Evolutionary conservation across 1,139 yeast genomes (phyloP), one percentile per base, ranked within the genome.

Genomic region (Candida albicans): DNA sequence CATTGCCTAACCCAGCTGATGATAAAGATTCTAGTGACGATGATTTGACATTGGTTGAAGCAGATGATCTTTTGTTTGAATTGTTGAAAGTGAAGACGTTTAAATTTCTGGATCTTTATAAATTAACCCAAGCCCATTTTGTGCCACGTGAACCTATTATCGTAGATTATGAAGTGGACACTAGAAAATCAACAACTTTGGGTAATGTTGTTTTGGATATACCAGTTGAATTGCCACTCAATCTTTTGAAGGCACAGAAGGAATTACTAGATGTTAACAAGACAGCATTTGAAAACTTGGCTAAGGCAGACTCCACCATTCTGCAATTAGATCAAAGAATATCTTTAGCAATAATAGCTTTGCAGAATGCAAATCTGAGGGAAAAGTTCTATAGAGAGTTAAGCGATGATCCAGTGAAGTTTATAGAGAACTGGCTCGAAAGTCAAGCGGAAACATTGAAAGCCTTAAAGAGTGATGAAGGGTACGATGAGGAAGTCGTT

Each of bases 401-500:
- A 52, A 76, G 88, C 36, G 75, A 82, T 39, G 82, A 90, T 56
- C 98, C 99, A 0, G 84, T 82, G 3, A 77, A 76, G 29, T 89
- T 90, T 55, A 67, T 93, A 52, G 74, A 84, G 46, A 75, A 80
- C 40, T 89, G 95, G 85, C 68, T 83, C 41, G 83, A 80, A 41
- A 79, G 87, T 18, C 95, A 89, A 59, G 75, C 88, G 32, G 82
- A 86, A 50, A 85, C 91, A 40, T 73, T 88, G 56, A 83, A 81
- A 61, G 83, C 89, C 13, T 75, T 89, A 52, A 78, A 85, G 55
- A 88, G 95, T 49, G 97, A 91, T 61, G 91, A 87, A 55, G 90
- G 95, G 8, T 87, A 87, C 62, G 89, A 87, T 59, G 98, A 91
- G 64, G 98, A 93, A 60, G 73, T 81, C 27, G 96, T 89, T 2